Conservation (phyloP, 2,329 filamentous ascomycete species). For the Nigrospora osmanthi region DNA sequence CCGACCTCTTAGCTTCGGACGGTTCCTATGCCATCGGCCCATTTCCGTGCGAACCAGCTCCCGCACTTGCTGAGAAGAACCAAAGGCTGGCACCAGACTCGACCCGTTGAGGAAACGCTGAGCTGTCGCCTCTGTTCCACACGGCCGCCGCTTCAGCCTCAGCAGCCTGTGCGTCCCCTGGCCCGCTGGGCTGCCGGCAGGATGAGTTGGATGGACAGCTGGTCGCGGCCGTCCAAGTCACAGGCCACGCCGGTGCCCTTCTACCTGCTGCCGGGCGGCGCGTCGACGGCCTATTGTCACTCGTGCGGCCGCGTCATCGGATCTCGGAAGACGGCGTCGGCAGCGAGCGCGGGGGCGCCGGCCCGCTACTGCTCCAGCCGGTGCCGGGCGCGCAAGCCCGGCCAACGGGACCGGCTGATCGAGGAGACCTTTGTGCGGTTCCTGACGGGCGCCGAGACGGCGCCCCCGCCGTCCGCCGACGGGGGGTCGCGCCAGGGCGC, state of each 20-base stretch:
- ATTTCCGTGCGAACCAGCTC: too few relatives aligned
- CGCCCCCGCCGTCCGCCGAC: background rate
- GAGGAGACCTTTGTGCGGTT: conserved; percentile 38
- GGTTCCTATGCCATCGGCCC: too few relatives aligned
- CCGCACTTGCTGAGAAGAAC: too few relatives aligned
- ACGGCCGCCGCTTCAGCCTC: too few relatives aligned
- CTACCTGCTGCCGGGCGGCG: conserved; percentile 39
- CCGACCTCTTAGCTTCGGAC: too few relatives aligned
- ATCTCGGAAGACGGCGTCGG: conserved; percentile 19
- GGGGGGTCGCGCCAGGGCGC: background rate
- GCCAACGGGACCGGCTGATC: conserved; percentile 40
- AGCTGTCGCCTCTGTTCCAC: too few relatives aligned
- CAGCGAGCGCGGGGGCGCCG: conserved; percentile 9
- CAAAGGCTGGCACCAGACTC: too few relatives aligned
- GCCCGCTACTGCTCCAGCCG: conserved; percentile 50
- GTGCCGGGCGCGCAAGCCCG: conserved; percentile 43
- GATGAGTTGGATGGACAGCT: conserved; percentile 35
- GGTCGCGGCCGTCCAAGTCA: conserved; percentile 29
- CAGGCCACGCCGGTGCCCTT: conserved; percentile 41
- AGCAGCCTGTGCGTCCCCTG: too few relatives aligned
- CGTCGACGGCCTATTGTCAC: conserved; percentile 45
- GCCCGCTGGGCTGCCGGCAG: background rate
- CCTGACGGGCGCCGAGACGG: conserved; percentile 10
- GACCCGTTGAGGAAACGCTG: too few relatives aligned
- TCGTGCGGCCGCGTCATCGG: conserved; percentile 49